A percentile compares a stretch with the other conserved stretches of the same genome.
These are phyloP conservation scores for Quercus phellos DNA, from an alignment of 331 rosid genomes.

Conservation along the genomic window DNA sequence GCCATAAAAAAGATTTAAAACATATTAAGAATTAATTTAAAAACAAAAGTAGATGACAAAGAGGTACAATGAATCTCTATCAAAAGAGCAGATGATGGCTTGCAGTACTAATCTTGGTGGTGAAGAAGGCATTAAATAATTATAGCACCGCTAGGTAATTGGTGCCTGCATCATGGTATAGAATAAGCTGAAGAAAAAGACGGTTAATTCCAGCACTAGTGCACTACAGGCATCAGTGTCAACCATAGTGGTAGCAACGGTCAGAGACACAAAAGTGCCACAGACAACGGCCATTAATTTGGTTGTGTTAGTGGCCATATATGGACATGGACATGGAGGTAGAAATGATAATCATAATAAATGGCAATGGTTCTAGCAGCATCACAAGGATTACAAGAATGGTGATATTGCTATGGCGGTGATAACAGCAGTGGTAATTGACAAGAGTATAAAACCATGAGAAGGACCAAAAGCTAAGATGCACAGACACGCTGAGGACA, in stretches of 20 bases:
- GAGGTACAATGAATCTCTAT: too few species aligned
- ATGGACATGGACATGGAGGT: neutral
- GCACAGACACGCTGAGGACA: too few species aligned
- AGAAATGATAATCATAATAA: neutral
- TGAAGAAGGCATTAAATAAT: neutral
- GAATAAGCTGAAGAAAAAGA: neutral
- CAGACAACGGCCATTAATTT: too few species aligned
- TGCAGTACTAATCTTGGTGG: neutral
- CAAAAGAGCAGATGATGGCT: neutral
- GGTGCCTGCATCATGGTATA: neutral
- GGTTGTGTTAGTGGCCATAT: too few species aligned
- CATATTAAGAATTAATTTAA: too few species aligned
- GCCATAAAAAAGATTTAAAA: too few species aligned
- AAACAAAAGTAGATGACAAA: too few species aligned
- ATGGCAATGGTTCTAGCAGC: neutral
- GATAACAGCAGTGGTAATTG: too few species aligned
- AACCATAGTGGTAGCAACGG: neutral
- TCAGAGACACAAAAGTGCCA: neutral
- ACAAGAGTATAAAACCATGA: too few species aligned
- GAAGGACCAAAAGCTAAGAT: too few species aligned
- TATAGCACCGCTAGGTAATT: neutral
- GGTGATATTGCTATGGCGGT: too few species aligned
- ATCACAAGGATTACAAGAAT: too few species aligned
- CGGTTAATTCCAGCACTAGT: neutral
- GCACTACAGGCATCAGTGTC: neutral